phyloP scores from a whole-genome alignment of 495 filamentous ascomycete genomes.

The Talaromyces nanjingensis region DNA sequence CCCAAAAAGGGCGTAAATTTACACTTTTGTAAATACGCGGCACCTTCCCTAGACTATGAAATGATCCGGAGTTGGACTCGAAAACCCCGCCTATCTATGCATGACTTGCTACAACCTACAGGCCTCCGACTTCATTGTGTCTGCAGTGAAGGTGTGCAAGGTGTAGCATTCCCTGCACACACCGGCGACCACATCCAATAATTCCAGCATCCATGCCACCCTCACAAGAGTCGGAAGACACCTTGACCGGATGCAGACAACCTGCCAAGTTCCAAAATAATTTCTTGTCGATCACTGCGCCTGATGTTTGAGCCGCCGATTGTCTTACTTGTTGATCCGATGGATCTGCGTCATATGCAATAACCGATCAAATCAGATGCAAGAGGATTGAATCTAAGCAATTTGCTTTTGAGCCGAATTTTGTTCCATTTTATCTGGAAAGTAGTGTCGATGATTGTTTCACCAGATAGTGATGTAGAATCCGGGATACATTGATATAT shows the following conservation, averaged over 20 bases:
- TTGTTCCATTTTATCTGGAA: background rate
- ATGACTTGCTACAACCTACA: background rate
- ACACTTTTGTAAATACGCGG: too few species aligned
- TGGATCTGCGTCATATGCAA: background rate
- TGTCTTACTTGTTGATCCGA: background rate
- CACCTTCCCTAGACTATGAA: too few species aligned
- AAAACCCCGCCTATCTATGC: background rate
- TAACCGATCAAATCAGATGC: background rate
- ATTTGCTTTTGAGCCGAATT: background rate
- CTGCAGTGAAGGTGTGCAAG: background rate
- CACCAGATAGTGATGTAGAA: background rate
- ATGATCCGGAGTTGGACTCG: background rate
- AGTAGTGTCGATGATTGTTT: background rate
- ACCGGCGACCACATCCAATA: background rate
- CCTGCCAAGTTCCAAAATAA: background rate
- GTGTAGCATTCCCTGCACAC: background rate
- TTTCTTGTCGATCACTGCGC: background rate
- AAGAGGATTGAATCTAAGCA: background rate
- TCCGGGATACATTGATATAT: background rate
- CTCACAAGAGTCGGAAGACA: too few species aligned
- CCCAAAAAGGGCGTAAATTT: too few species aligned
- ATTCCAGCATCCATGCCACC: background rate
- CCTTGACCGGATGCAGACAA: background rate
- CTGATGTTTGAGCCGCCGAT: background rate
- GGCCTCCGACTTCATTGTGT: background rate